Percentiles rank a stretch among this genome's conserved stretches.
These are phyloP conservation scores for Colletotrichum sp. DNA, from an alignment of 2,329 filamentous ascomycete species.

Conservation along the genomic window DNA sequence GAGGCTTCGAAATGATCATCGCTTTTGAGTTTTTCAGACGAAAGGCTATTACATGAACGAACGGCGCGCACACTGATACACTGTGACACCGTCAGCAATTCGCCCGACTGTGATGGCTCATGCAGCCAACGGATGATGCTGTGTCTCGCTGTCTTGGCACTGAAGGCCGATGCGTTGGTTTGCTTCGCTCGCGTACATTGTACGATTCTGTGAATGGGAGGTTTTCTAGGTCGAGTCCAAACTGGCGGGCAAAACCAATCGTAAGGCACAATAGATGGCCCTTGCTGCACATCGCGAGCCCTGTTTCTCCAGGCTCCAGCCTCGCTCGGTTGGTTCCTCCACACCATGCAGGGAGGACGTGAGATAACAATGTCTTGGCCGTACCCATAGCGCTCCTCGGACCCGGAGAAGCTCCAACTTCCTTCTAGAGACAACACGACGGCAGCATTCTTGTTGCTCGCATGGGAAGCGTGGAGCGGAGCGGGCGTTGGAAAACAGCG, in stretches of 20 bases:
- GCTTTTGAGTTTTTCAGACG: background rate
- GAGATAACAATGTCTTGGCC: background rate
- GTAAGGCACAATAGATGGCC: background rate
- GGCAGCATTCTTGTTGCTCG: background rate
- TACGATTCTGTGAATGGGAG: background rate
- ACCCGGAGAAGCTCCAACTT: background rate
- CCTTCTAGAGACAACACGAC: background rate
- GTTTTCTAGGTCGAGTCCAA: background rate
- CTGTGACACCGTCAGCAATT: background rate
- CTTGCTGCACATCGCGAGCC: background rate
- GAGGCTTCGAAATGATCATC: background rate
- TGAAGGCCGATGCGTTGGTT: background rate
- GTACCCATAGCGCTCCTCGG: background rate
- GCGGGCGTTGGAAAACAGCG: background rate
- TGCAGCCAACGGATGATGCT: background rate
- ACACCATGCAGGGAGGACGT: background rate
- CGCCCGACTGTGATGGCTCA: background rate
- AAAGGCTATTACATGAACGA: background rate
- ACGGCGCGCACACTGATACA: background rate
- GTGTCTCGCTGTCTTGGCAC: background rate
- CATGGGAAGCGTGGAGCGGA: background rate
- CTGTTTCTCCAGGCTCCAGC: background rate
- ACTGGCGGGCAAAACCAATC: background rate
- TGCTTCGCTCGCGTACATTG: background rate
- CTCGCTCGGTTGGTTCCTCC: background rate